Evolutionary conservation across 805 yeast species (phyloP), one percentile per base, ranked within the genome.

Genomic region (Yarrowia sp.): DNA sequence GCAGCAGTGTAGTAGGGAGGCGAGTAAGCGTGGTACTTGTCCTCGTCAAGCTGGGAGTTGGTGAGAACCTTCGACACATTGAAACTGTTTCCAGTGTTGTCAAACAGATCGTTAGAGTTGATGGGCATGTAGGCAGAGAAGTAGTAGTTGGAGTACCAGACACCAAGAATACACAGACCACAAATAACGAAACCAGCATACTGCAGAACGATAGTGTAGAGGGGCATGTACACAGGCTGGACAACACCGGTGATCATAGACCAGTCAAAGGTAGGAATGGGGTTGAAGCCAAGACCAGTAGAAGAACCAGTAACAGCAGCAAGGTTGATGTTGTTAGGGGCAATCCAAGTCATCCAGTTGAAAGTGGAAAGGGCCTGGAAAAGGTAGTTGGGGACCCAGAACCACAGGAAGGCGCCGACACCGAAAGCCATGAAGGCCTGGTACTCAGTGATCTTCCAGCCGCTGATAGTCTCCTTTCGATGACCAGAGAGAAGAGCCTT

Each of bases 1-100:
- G 84, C 86, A 4, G 86, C 86, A 35, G 81, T 69, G 68, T 80
- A 82, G 68, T 79, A 83, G 7, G 87, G 86, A 7, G 85, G 86
- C 0, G 86, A 84, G 65, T 81, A 78, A 33, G 73, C 63, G 61
- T 74, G 69, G 69, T 83, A 83, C 66, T 77, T 80, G 3, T 64
- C 68, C 47, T 73, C 68, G 65, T 81, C 83, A 60, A 82, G 76
- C 29, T 66, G 66, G 55, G 74, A 74, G 14, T 74, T 69, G 58
- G 77, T 73, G 44, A 82, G 69, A 14, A 82, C 76, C 53, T 75
- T 71, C 46, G 76, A 73, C 19, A 81, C 77, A 29, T 78, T 72
- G 67, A 75, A 82, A 0, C 73, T 69, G 36, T 72, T 65, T 1
- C 83, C 85, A 55, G 74, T 75, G 62, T 81, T 80, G 64, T 79